Base-by-base conservation (phyloP, 345 rosid genomes). In the Microcos paniculata region DNA sequence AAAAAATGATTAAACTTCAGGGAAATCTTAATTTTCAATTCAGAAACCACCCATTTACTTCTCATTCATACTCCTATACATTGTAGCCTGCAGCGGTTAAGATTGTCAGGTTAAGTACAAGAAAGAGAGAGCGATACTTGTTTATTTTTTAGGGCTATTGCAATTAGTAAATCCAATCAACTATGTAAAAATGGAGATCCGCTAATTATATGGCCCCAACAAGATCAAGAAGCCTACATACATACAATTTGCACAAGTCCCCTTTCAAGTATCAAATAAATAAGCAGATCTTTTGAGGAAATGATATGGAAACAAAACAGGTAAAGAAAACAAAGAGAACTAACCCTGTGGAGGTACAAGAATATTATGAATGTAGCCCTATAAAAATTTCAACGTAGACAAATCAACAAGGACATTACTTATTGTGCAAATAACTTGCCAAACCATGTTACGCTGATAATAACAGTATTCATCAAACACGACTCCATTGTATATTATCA, bases 21-120 rank as follows among this genome's bases (percentile, higher is more conserved):
- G 33, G 31, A 59, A 53, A 45, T 48, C 53, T 51, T 35, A 23
- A n/a, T 40, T 72, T 21, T n/a, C 42, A 31, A 56, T 56, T 26
- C 30, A 4, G 42, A 9, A 58, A 52, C 42, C 70, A 18, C 62
- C 79, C 16, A 48, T 33, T 42, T 53, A 59, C 49, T 56, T 58
- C 56, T 49, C 26, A 31, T 3, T 19, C 48, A 30, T 40, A 55
- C 71, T 24, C 38, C 38, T 15, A n/a, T n/a, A n/a, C n/a, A n/a
- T n/a, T n/a, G n/a, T n/a, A n/a, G 19, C 62, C 35, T 70, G 57
- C 75, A 69, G 73, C 73, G 16, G 40, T 46, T 19, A 43, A 51
- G 30, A 26, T 51, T 51, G 61, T 38, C 16, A 70, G 73, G 31
- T 31, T 51, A 70, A 31, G 26, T 19, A 26, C 16, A 26, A 31